phyloP scores from a whole-genome alignment of 768 basidiomycete species.

The Inosperma sp. region DNA sequence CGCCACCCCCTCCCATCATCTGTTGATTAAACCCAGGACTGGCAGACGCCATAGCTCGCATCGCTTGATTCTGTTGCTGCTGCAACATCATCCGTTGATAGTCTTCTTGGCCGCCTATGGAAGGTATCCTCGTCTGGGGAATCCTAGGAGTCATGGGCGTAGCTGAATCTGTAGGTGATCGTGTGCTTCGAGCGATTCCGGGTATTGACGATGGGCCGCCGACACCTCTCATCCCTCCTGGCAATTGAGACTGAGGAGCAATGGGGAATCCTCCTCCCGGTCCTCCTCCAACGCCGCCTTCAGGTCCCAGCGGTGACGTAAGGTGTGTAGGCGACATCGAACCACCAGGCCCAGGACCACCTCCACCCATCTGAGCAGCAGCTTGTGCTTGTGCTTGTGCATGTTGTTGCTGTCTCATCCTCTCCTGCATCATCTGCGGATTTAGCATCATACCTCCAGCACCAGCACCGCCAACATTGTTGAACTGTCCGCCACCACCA shows the following conservation, averaged over 20 bases:
- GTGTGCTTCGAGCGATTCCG: conserved; percentile 68
- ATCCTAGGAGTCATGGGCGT: conserved; percentile 49
- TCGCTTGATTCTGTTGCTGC: conserved; percentile 35
- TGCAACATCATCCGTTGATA: conserved; percentile 54
- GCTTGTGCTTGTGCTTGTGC: conserved; percentile 6
- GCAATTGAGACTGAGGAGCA: conserved; percentile 19
- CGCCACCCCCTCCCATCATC: conserved; percentile 24
- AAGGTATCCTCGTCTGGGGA: conserved; percentile 31
- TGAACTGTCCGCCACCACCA: conserved; percentile 17
- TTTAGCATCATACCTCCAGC: conserved; percentile 30
- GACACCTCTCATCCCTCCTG: conserved; percentile 7
- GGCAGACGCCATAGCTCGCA: conserved; percentile 33
- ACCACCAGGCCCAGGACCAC: conserved; percentile 26
- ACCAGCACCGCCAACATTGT: conserved; percentile 20
- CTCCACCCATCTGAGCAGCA: conserved; percentile 21
- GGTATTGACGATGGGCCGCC: conserved; percentile 45
- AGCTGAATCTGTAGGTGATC: conserved; percentile 67
- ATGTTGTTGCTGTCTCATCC: conserved; percentile 41
- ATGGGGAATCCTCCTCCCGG: conserved; percentile 17
- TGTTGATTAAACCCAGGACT: conserved; percentile 36
- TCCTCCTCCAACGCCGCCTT: no score
- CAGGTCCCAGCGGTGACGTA: conserved; percentile 42
- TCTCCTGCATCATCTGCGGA: conserved; percentile 33
- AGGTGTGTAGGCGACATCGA: conserved; percentile 38
- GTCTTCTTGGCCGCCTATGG: conserved; percentile 48